Base-by-base conservation (phyloP, 148 eudicot genomes). In the Silene latifolia region DNA sequence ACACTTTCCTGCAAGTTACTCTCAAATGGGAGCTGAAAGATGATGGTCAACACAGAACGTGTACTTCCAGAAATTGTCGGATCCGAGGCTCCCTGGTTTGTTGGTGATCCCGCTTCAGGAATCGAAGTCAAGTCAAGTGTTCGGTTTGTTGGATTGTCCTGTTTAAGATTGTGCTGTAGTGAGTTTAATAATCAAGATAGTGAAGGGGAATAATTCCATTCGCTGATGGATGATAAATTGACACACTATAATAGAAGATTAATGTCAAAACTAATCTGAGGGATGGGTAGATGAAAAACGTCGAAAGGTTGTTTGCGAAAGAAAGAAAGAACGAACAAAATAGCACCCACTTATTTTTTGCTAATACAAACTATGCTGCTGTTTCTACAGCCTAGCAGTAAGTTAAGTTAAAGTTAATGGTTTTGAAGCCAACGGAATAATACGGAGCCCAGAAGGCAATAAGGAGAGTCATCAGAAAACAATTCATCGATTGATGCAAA, bases 401-500 rank as follows among this genome's bases (percentile, higher is more conserved):
- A 46, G 51, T 46, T 7, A 27, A 27, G 21, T 53, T 6, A 56
- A 76, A 84, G 93, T 88, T 82, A 93, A 96, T 74, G 88, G 76
- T 86, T 91, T 91, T 29, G 93, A 77, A 58, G 87, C 96, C 73
- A 94, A 73, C 0, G 98, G 98, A 69, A 89, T 88, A 42, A 94
- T n/a, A 60, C 97, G 97, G 77, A 94, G 92, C 35, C 98, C 98
- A 54, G 98, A 94, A 23, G 97, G 92, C 32, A 94, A 81, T 63
- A 94, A 80, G 20, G 91, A 75, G 92, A 90, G 79, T 94, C 97
- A 82, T 94, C 96, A 4, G 91, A 93, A 82, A 94, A 94, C 93
- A 90, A 85, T 78, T 90, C 98, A 82, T 89, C 91, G 21, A 94
- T 92, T 72, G 97, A 96, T 64, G 98, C 98, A 86, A 94, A 94